Evolutionary conservation across 768 basidiomycete genomes (phyloP), one percentile per base, ranked within the genome.

Genomic region (Russula compacta): DNA sequence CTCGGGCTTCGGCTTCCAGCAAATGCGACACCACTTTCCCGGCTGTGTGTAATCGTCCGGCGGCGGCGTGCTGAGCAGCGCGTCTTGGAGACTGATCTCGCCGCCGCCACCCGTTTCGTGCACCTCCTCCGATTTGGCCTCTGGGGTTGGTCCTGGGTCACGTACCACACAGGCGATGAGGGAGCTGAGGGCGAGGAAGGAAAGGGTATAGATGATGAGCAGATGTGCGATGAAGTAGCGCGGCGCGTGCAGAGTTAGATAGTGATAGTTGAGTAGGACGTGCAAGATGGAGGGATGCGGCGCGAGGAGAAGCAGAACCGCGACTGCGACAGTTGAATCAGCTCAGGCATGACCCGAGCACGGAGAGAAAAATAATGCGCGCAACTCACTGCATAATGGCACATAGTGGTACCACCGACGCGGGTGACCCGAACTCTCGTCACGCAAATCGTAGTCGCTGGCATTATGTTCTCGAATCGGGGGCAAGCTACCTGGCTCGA

Each of bases 1-100:
- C 66, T 91, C 89, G 5, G 89, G 87, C 73, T 87, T 90, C 0
- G 87, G 84, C 53, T 81, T 83, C 83, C 83, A 87, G 69, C 90
- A 93, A 61, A 83, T 84, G 56, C 83, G 79, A 70, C 89, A 92
- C 87, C 87, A 92, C 64, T 76, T 83, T 21, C 79, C 81, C 0
- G 84, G 83, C 5, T 74, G 71, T 53, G 74, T 75, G 58, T 78
- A 74, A 53, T 84, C 83, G 21, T 81, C 73, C 3, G 66, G 67
- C 6, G 69, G 67, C 5, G 69, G 67, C 8, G 75, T 69, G 36
- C 73, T 71, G 73, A 86, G 79, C 43, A 92, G 74, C 12, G 86
- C 86, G 62, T 89, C 84, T 12, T 72, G 76, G 47, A 89, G 68
- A 36, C 76, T 79, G 53, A 84, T 72, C 19, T 71, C 69, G 32